phyloP scores from a whole-genome alignment of 2,329 filamentous ascomycete species.

The Aspergillus thermomutatus region DNA sequence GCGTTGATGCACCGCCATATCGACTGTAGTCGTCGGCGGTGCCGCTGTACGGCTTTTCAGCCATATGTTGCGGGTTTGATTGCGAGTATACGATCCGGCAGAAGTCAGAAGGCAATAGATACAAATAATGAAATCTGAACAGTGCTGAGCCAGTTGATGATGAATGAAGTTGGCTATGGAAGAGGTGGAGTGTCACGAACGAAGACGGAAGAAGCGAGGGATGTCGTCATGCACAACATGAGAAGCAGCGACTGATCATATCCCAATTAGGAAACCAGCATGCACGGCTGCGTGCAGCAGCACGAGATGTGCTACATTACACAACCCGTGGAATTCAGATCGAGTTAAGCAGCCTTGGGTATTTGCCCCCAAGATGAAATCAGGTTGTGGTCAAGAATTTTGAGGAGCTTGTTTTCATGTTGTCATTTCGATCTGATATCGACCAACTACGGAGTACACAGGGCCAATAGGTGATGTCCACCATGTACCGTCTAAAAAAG shows the following conservation, averaged over 20 bases:
- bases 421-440: background rate
- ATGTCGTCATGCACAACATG: slow-evolving; percentile 11
- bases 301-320: background rate
- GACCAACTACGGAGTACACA: background rate
- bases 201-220: background rate
- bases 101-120: background rate
- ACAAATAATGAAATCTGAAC: background rate
- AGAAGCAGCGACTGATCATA: slow-evolving; percentile 7
- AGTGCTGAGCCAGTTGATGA: background rate
- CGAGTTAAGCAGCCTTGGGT: background rate
- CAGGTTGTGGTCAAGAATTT: no score
- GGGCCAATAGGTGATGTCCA: no score
- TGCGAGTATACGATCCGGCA: background rate
- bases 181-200: background rate
- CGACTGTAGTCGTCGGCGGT: slow-evolving; percentile 17
- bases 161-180: background rate
- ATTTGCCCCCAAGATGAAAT: background rate
- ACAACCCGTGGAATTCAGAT: background rate
- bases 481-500: background rate
- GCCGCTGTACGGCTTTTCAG: slow-evolving; percentile 8
- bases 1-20: slow-evolving; percentile 19
- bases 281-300: slow-evolving; percentile 7
- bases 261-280: slow-evolving; percentile 9
- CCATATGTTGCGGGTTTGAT: slow-evolving; percentile 7
- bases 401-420: background rate